Percentiles rank a stretch among this genome's conserved stretches.
Conservation (phyloP, 2,329 filamentous ascomycete species). For the Clonostachys sp. region DNA sequence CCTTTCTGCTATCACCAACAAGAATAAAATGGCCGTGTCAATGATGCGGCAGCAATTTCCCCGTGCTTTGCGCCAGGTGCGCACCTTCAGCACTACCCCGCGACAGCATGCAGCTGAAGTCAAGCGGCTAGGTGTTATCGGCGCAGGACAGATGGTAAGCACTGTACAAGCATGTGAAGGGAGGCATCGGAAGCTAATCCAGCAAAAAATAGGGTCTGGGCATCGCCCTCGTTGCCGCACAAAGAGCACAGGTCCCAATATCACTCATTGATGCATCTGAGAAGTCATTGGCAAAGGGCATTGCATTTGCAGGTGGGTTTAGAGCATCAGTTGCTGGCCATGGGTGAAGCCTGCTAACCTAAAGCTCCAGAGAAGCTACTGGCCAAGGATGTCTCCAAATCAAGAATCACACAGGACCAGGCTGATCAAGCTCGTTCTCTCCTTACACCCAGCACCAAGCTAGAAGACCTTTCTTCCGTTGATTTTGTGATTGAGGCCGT, state of each 20-base stretch:
- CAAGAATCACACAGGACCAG: constrained; percentile 76
- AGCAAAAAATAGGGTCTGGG: constrained; percentile 67
- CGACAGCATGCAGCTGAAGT: constrained; percentile 63
- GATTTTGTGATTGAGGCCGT: constrained; percentile 99
- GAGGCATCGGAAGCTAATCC: constrained; percentile 8
- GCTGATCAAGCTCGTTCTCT: constrained; percentile 69
- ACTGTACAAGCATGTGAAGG: neutral
- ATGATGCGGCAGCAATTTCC: constrained; percentile 29
- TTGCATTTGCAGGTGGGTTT: constrained; percentile 74
- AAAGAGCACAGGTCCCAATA: constrained; percentile 78
- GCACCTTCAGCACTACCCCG: constrained; percentile 67
- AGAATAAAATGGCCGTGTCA: constrained; percentile 29
- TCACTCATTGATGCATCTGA: constrained; percentile 81
- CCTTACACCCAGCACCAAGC: constrained; percentile 64
- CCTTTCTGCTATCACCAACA: constrained; percentile 3
- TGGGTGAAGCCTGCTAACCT: neutral
- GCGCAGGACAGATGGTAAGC: constrained; percentile 91
- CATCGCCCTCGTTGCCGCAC: constrained; percentile 90
- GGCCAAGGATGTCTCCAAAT: constrained; percentile 86
- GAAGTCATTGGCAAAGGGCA: constrained; percentile 79
- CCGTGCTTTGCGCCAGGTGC: constrained; percentile 29
- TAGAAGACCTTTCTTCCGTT: constrained; percentile 74
- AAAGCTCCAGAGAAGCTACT: constrained; percentile 69
- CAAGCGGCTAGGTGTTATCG: constrained; percentile 85
- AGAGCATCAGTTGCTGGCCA: neutral